Conservation (phyloP, 2,329 filamentous ascomycete species). For the Trichoderma atroviride region DNA sequence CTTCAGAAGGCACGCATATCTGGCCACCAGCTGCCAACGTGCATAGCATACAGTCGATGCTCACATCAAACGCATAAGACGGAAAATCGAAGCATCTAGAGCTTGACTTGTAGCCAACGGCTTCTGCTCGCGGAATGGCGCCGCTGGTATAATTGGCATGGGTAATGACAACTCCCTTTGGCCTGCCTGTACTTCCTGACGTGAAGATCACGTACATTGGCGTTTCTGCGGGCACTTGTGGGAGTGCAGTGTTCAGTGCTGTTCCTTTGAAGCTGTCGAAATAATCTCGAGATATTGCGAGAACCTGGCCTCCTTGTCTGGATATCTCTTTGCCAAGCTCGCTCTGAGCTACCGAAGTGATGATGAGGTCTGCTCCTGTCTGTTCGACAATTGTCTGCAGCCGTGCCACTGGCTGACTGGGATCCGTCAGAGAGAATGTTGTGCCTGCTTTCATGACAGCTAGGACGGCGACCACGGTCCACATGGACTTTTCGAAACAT, state of each 20-base stretch:
- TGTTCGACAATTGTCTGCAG: conserved; percentile 50
- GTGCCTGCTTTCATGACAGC: conserved; percentile 54
- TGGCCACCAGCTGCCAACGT: conserved; percentile 54
- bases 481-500: conserved; percentile 55
- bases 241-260: conserved; percentile 33
- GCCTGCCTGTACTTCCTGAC: conserved; percentile 65
- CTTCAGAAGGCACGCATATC: conserved; percentile 58
- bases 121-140: conserved; percentile 46
- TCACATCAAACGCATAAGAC: conserved; percentile 59
- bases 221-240: conserved; percentile 45
- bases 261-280: conserved; percentile 30
- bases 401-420: conserved; percentile 50
- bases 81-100: conserved; percentile 53
- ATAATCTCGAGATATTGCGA: conserved; percentile 40
- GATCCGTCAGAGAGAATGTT: conserved; percentile 51
- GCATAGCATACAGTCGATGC: conserved; percentile 58
- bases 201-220: conserved; percentile 64
- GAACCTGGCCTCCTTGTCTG: conserved; percentile 35
- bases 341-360: conserved; percentile 46
- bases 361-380: conserved; percentile 43
- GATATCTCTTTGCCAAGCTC: conserved; percentile 44
- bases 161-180: conserved; percentile 62
- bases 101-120: conserved; percentile 46
- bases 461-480: conserved; percentile 50
- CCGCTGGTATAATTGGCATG: conserved; percentile 53